phyloP scores from a whole-genome alignment of 2,329 filamentous ascomycete species.

The Thermoascus crustaceus region DNA sequence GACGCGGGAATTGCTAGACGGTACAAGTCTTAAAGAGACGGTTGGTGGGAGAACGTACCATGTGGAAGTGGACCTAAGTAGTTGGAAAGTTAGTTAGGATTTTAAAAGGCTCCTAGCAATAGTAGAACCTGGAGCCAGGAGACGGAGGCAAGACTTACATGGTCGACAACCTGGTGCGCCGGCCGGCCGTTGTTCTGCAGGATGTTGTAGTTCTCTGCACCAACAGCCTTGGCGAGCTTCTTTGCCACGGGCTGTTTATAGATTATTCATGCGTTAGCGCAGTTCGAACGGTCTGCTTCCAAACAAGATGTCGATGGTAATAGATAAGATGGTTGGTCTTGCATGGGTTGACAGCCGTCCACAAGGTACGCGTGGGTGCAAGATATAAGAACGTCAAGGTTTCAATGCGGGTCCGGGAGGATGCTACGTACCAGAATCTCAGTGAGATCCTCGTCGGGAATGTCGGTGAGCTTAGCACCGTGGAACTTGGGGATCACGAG shows the following conservation, averaged over 20 bases:
- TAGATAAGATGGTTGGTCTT: too few relatives aligned
- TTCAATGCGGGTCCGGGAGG: background rate
- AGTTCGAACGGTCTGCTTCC: background rate
- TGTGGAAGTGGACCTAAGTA: conserved; percentile 77
- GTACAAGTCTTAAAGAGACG: too few relatives aligned
- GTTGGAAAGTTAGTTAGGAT: conserved; percentile 1
- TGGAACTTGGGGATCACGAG: conserved; percentile 95
- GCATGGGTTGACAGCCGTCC: conserved; percentile 3
- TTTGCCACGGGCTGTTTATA: conserved; percentile 63
- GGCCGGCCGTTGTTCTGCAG: conserved; percentile 91
- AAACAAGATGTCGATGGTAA: too few relatives aligned
- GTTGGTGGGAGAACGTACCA: conserved; percentile 50
- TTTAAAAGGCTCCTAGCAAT: background rate
- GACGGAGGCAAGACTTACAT: conserved; percentile 51
- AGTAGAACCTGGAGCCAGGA: background rate
- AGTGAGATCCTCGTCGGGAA: conserved; percentile 76
- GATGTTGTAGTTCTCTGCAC: conserved; percentile 78
- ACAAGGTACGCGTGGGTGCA: conserved; percentile 10
- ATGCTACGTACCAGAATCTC: conserved; percentile 63
- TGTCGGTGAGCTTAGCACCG: conserved; percentile 82
- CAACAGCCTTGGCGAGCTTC: conserved; percentile 70
- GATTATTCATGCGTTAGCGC: conserved; percentile 3
- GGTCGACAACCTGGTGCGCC: conserved; percentile 87
- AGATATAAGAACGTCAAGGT: too few relatives aligned
- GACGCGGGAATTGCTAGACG: background rate